Base-by-base conservation (phyloP, 2,329 filamentous ascomycete species). In the Penicillium sp. region DNA sequence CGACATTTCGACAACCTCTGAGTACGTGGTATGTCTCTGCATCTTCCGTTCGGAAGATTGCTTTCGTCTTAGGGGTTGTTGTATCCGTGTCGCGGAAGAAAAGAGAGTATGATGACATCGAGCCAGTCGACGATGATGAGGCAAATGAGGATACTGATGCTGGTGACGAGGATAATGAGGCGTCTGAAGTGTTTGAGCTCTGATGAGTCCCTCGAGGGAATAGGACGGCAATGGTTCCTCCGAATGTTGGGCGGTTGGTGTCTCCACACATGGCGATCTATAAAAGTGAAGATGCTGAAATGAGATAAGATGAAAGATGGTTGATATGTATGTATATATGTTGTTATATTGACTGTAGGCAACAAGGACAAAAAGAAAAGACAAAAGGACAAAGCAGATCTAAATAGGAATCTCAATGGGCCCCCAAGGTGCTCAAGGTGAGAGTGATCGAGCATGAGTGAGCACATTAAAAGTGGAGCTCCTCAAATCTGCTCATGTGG, bases 211-310 rank as follows among this genome's bases (percentile, higher is more conserved):
- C 50, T 7, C 23, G 57, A 3, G 70, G 70, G 45, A 70, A 73
- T 16, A 74, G 65, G 41, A 74, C 68, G 33, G 72, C 71, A 53
- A 74, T 72, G 44, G 66, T 68, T 11, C 69, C 66, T 33, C 70
- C 74, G 27, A 66, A 78, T 27, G 82, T 82, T 15, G 66, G 81
- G 23, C 69, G 86, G 48, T 70, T 66, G 10, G 81, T 81, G 0
- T 66, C 57, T 15, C 72, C 78, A 5, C 84, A 85, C 21, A 79
- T 87, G n/a, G 64, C 15, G 53, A 55, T 50, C 53, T 82, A 65
- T 80, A 39, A 29, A 21, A 58, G 59, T 46, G 47, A 45, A 34
- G 11, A 27, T 55, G 31, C 4, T 39, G n/a, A 21, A 38, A 57
- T 36, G 19, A 52, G 39, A 36, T 23, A 16, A 44, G 19, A 55